A percentile compares a stretch with the other conserved stretches of the same genome.
Conservation (phyloP, 331 rosid species). For the Telfairia occidentalis region DNA sequence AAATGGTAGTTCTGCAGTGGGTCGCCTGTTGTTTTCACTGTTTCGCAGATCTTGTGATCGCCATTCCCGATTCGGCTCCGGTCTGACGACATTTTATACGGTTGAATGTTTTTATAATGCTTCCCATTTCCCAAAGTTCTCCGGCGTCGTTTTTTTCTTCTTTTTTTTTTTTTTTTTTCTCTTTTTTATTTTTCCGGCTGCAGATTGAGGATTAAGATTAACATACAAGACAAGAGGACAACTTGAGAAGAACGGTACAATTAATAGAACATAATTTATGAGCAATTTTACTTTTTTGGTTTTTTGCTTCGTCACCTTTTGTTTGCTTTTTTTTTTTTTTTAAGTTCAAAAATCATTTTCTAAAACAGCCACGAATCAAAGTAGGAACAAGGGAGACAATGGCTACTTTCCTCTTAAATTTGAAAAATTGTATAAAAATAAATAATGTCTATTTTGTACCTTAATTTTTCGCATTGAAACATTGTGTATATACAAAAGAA, state of each 20-base stretch:
- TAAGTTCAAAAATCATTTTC: neutral
- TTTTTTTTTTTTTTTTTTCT: neutral
- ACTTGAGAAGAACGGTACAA: neutral
- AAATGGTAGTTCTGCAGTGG: conserved; percentile 1
- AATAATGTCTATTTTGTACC: no score
- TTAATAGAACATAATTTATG: neutral
- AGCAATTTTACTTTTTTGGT: neutral
- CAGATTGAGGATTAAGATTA: neutral
- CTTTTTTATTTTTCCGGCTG: neutral
- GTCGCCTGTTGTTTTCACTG: conserved; percentile 4
- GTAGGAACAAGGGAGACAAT: no score
- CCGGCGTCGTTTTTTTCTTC: neutral
- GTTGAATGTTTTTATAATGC: neutral
- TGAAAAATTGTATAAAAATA: no score
- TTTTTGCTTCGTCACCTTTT: neutral
- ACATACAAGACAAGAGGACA: neutral
- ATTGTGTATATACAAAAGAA: no score
- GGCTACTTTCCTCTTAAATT: no score
- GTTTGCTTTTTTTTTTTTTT: neutral
- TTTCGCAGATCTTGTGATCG: conserved; percentile 4
- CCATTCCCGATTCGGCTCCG: conserved; percentile 28
- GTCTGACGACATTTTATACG: neutral
- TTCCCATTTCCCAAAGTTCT: neutral
- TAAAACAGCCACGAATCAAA: no score
- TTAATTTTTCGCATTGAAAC: no score